Evolutionary conservation across 441 rosid species (phyloP), one percentile per base, ranked within the genome.

Genomic region (Mallotus repandus): DNA sequence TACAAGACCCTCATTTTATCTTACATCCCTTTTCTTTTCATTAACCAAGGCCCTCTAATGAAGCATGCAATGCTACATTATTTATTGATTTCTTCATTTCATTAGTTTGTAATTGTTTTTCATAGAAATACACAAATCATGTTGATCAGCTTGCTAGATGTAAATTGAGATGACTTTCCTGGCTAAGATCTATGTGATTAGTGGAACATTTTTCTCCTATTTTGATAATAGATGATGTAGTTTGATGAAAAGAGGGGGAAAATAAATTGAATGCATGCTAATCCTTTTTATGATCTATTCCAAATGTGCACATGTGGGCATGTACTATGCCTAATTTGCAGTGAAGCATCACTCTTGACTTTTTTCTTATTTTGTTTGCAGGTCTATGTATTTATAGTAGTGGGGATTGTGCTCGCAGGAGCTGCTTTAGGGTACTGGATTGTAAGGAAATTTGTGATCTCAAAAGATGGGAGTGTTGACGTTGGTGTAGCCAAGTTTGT

Each of bases 381-480:
- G 98, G 94, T 91, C 41, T 88, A 84, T 19, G 32, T 96, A 59
- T 83, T 91, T 59, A 77, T 89, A 64, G 70, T 91, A 46, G 85
- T 89, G 4, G 95, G 91, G 74, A 80, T 90, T 76, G 78, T 81
- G 71, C 81, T 93, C 16, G 76, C 97, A 1, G 98, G 99, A 82
- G 99, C 98, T 81, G 98, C 90, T 73, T 82, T 89, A 62, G 99
- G 99, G 66, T 91, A 81, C 78, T 96, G 98, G 98, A 86, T 91
- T 18, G 99, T 93, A 77, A 86, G 91, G 71, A 96, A 87, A 79
- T 96, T 84, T 76, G 93, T 93, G n/a, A 84, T 96, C 32, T 83
- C 88, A n/a, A 85, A 87, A 76, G 95, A 92, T 74, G 97, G 98
- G 75, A 85, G 82, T 64, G 98, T 96, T 76, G 94, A 91, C 79